Evolutionary conservation across 192 early-diverging fungal species (phyloP).

Genomic region (Pecoramyces ruminantium): DNA sequence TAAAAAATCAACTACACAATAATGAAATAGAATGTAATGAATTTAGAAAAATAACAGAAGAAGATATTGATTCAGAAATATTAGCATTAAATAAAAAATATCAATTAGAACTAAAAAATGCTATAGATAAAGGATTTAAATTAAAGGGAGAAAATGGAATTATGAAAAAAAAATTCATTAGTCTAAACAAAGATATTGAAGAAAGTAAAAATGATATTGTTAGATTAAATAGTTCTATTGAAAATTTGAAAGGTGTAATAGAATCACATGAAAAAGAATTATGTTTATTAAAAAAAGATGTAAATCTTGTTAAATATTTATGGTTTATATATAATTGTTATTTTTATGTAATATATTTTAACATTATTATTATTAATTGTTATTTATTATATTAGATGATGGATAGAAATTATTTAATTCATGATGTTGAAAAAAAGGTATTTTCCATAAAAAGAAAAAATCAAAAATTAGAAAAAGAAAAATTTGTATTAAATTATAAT

Average conservation of each 20-base stretch:
- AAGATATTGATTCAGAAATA: conserved; percentile 20
- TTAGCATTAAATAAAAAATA: conserved; percentile 18
- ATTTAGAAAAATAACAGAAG: conserved; percentile 9
- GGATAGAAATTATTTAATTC: conserved; percentile 35
- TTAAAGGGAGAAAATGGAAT: conserved; percentile 17
- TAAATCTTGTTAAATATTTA: conserved; percentile 3
- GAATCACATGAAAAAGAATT: conserved; percentile 28
- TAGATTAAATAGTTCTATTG: conserved; percentile 17
- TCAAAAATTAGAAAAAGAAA: conserved; percentile 42
- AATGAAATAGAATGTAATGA: conserved; percentile 6
- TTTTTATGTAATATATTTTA: neutral
- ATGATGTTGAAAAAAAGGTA: conserved; percentile 37
- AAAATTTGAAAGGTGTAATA: conserved; percentile 17
- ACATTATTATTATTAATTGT: too few relatives aligned
- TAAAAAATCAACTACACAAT: neutral
- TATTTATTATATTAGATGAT: conserved; percentile 13
- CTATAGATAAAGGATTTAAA: conserved; percentile 12
- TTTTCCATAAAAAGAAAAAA: conserved; percentile 37
- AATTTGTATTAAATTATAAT: conserved; percentile 41
- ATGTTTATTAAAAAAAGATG: conserved; percentile 21
- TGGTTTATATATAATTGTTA: neutral
- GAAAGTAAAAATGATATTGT: conserved; percentile 26
- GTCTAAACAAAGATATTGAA: conserved; percentile 20
- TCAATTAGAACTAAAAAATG: conserved; percentile 23
- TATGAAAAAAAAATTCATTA: conserved; percentile 19